Conservation (phyloP, 305 asterid genomes). For the Plantago coronopus region DNA sequence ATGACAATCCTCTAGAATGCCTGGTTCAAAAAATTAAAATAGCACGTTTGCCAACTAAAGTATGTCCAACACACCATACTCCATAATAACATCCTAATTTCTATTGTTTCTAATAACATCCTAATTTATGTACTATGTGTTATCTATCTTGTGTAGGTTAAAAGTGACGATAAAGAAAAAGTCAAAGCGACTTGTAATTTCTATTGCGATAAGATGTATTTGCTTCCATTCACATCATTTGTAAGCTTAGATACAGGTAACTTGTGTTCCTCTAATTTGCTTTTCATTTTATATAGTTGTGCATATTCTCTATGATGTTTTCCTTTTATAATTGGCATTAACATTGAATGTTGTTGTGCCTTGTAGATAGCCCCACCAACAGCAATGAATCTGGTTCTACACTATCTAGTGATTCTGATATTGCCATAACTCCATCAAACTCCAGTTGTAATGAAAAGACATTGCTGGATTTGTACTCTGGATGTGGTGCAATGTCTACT, state of each 20-base stretch:
- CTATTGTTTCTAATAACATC: background rate
- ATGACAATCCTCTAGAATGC: conserved; percentile 63
- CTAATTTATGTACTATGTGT: background rate
- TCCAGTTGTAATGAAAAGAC: conserved; percentile 28
- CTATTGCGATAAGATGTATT: conserved; percentile 49
- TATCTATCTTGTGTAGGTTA: conserved; percentile 26
- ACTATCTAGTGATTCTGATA: conserved; percentile 30
- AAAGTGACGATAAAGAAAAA: conserved; percentile 14
- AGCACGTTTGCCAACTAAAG: conserved; percentile 32
- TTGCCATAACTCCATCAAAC: conserved; percentile 31
- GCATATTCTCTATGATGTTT: background rate
- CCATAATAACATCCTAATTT: conserved; percentile 1
- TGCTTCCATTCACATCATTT: conserved; percentile 51
- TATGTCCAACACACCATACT: conserved; percentile 13
- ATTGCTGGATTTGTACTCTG: conserved; percentile 61
- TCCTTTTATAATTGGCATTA: background rate
- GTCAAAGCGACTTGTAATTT: conserved; percentile 31
- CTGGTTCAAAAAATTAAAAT: conserved; percentile 42
- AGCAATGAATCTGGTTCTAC: conserved; percentile 3
- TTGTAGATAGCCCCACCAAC: conserved; percentile 27
- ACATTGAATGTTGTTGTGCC: background rate
- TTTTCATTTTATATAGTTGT: background rate
- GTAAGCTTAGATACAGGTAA: conserved; percentile 43
- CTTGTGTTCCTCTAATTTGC: background rate
- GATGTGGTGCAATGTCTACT: conserved; percentile 87